phyloP scores from a whole-genome alignment of 306 rosid species.

The Datisca glomerata region DNA sequence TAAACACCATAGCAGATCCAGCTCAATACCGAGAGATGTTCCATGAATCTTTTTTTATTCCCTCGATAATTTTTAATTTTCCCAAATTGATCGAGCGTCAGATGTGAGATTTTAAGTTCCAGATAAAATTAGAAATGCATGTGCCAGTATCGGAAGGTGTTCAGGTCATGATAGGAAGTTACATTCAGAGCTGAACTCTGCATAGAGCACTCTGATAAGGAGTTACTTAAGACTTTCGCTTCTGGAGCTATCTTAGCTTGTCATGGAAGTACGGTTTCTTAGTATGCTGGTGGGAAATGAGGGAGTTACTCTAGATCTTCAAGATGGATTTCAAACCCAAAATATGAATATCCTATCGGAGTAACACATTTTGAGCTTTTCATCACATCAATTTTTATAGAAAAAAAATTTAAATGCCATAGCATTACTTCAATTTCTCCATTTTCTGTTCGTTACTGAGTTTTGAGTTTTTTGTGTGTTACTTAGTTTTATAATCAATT shows the following conservation, averaged over 20 bases:
- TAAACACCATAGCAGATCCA: slow-evolving; percentile 67
- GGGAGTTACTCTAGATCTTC: slow-evolving; percentile 19
- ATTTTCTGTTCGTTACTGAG: too few species aligned
- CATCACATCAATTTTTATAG: too few species aligned
- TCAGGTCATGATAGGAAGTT: slow-evolving; percentile 32
- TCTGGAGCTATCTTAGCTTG: slow-evolving; percentile 28
- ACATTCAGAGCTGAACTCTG: slow-evolving; percentile 59
- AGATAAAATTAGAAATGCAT: slow-evolving; percentile 18
- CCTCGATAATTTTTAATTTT: slow-evolving; percentile 22
- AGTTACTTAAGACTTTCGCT: slow-evolving; percentile 37
- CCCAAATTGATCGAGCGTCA: slow-evolving; percentile 18
- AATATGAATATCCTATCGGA: slow-evolving; percentile 17
- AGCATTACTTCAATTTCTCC: too few species aligned
- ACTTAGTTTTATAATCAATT: too few species aligned
- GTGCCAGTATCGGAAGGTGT: slow-evolving; percentile 16
- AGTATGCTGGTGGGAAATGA: slow-evolving; percentile 24
- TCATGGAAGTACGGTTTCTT: slow-evolving; percentile 23
- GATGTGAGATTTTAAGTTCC: slow-evolving; percentile 21
- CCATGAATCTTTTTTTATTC: slow-evolving; percentile 21
- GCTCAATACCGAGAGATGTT: slow-evolving; percentile 35
- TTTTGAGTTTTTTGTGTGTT: too few species aligned
- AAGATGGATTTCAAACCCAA: slow-evolving; percentile 19
- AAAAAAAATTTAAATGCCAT: too few species aligned
- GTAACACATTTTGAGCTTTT: slow-evolving; percentile 64
- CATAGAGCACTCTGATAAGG: slow-evolving; percentile 56